Evolutionary conservation across 176 grass and related monocot genomes (phyloP), one percentile per base, ranked within the genome.

Genomic region (Pontederia crassipes): DNA sequence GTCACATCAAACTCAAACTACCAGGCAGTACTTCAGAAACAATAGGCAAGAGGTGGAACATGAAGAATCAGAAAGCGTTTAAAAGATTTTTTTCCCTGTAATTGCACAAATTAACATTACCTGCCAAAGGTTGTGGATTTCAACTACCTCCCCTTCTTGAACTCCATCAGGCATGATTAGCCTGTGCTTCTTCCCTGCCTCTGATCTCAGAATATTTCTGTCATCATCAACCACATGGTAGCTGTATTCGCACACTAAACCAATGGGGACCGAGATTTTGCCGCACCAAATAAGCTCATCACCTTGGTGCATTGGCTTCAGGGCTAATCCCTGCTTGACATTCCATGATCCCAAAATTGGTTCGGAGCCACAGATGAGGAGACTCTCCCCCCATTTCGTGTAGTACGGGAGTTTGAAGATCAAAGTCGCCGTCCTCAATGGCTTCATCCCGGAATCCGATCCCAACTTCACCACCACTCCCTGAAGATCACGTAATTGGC

Each of bases 81-180:
- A 12, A 40, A 40, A 40, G 32, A 40, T 4, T 24, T 24, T 24
- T 24, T 24, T 40, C 32, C 1, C 6, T 40, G 32, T 2, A 40
- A 40, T 40, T 40, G 32, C 2, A 40, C 20, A 40, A 1, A 4
- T 40, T 40, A 7, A 40, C 32, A 14, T n/a, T 78, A 98, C 94
- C 88, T 92, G 81, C 94, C 94, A 98, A 67, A 86, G 86, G 59
- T 98, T 88, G 27, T 73, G 77, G 68, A 98, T 83, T 67, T 98
- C 94, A 45, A 98, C 77, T 15, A 86, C 15, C 0, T 88, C 82
- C 46, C 79, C 82, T 52, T 89, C 84, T 60, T 77, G 70, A 49
- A 74, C 58, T 13, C 85, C 88, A 49, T 83, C 81, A 1, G 88
- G 94, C 53, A 89, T 64, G 45, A 80, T 61, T 13, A 98, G 29